Conservation (phyloP, 345 rosid genomes). For the Euphorbia peplus region DNA sequence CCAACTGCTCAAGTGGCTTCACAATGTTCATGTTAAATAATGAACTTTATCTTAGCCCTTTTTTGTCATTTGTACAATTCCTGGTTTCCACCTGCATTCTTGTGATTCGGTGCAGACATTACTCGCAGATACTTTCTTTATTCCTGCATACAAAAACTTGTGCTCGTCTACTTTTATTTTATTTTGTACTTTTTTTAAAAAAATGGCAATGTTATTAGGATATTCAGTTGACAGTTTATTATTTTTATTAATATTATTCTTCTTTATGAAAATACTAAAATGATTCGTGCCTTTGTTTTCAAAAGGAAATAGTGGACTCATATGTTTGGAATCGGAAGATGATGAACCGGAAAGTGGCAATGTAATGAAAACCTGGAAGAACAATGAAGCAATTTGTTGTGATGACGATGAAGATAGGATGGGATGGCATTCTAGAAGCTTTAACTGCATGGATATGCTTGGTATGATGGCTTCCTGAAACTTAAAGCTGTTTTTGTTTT, state of each 20-base stretch:
- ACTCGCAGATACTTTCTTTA: neutral
- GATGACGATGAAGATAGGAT: constrained; percentile 22
- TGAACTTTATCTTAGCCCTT: neutral
- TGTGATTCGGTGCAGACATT: neutral
- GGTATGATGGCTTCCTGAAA: constrained; percentile 30
- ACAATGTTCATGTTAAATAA: neutral
- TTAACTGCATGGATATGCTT: constrained; percentile 16
- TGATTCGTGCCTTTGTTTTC: neutral
- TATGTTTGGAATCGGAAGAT: constrained; percentile 66
- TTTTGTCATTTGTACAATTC: neutral
- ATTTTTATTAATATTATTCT: too few relatives aligned
- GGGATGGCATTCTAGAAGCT: constrained; percentile 24
- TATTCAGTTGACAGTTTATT: neutral
- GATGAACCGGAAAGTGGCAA: constrained; percentile 40
- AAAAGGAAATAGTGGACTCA: constrained; percentile 46
- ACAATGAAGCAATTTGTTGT: constrained; percentile 25
- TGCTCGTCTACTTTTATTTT: too few relatives aligned
- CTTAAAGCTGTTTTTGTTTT: neutral
- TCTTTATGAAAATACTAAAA: neutral
- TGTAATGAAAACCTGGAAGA: constrained; percentile 29
- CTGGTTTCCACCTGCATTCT: neutral
- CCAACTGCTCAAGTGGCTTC: neutral
- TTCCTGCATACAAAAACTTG: neutral
- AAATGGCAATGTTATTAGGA: neutral
- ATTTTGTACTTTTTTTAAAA: too few relatives aligned